Conservation (phyloP, 805 yeast genomes). For the Wickerhamomyces pijperi region DNA sequence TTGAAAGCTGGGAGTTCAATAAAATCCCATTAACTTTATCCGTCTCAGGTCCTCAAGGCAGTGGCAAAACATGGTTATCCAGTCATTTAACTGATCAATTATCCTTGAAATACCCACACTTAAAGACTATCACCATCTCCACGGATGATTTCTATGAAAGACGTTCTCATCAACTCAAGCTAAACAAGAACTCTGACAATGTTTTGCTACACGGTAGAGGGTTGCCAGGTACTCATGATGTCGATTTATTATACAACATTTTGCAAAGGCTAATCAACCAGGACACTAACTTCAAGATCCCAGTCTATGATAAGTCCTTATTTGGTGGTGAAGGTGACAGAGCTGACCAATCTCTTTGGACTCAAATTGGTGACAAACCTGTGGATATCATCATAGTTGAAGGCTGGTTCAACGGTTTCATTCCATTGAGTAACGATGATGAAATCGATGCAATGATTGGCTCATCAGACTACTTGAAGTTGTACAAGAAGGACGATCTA, state of each 20-base stretch:
- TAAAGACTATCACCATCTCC: slow-evolving; percentile 42
- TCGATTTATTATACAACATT: slow-evolving; percentile 22
- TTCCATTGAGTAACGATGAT: slow-evolving; percentile 24
- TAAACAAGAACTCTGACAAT: slow-evolving; percentile 37
- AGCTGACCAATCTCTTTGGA: slow-evolving; percentile 28
- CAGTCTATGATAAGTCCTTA: slow-evolving; percentile 70
- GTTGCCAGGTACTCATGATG: slow-evolving; percentile 89
- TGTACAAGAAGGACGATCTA: slow-evolving; percentile 19
- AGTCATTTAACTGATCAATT: slow-evolving; percentile 26
- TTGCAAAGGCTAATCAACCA: slow-evolving; percentile 22
- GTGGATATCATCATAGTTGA: slow-evolving; percentile 69
- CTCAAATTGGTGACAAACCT: slow-evolving; percentile 19
- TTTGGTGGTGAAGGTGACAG: slow-evolving; percentile 77
- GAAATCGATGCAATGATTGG: slow-evolving; percentile 10
- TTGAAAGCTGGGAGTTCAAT: slow-evolving; percentile 19
- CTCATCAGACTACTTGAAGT: slow-evolving; percentile 14
- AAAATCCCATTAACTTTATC: slow-evolving; percentile 30
- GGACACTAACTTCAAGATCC: slow-evolving; percentile 29
- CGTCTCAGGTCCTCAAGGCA: slow-evolving; percentile 54
- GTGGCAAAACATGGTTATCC: slow-evolving; percentile 60
- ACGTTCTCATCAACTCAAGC: slow-evolving; percentile 40
- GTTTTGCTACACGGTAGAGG: slow-evolving; percentile 69
- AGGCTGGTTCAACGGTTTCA: slow-evolving; percentile 91
- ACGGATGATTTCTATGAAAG: slow-evolving; percentile 82
- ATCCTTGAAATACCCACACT: slow-evolving; percentile 21